Conservation (phyloP, 768 basidiomycete species). For the Udeniomyces megalosporus region DNA sequence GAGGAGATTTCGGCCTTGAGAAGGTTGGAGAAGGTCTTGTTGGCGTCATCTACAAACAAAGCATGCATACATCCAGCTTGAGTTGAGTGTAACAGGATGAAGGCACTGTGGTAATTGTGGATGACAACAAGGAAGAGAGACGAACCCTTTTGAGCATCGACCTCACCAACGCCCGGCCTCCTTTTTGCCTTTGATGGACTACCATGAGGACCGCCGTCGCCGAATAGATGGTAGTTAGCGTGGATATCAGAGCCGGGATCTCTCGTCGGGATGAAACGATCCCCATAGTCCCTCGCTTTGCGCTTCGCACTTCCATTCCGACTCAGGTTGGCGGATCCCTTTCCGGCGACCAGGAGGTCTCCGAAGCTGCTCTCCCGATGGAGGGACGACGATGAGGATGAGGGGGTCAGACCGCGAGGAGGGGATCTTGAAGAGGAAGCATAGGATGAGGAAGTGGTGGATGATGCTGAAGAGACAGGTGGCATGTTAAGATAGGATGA, state of each 20-base stretch:
- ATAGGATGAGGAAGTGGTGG: neutral
- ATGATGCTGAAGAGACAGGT: neutral
- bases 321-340: neutral
- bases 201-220: constrained; percentile 37
- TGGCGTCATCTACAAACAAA: constrained; percentile 31
- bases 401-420: neutral
- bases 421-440: neutral
- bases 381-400: neutral
- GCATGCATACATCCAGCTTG: neutral
- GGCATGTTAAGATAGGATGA: neutral
- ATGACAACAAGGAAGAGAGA: neutral
- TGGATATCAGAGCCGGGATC: constrained; percentile 47
- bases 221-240: constrained; percentile 46
- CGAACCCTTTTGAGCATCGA: constrained; percentile 59
- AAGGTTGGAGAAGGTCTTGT: constrained; percentile 32
- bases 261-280: constrained; percentile 45
- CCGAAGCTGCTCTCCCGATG: neutral
- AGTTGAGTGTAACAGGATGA: neutral
- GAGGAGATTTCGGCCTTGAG: constrained; percentile 34
- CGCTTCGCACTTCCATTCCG: too few species aligned
- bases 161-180: constrained; percentile 31
- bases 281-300: neutral
- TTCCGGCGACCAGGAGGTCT: neutral
- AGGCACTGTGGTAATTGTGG: neutral
- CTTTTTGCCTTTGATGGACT: constrained; percentile 44